phyloP scores from a whole-genome alignment of 768 basidiomycete genomes.

The Mrakia frigida region DNA sequence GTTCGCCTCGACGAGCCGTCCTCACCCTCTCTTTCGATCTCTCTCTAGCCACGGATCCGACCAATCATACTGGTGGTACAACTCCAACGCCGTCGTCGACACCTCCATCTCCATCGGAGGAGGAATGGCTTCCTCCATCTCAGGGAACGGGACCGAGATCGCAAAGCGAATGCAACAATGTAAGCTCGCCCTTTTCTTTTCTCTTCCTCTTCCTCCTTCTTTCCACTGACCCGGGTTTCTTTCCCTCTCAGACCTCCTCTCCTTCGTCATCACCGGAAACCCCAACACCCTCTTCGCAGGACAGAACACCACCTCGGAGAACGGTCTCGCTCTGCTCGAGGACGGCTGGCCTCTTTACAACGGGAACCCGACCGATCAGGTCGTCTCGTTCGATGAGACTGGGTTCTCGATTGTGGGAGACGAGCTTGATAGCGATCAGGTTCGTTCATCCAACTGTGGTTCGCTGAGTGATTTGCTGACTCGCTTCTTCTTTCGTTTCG shows the following conservation, averaged over 20 bases:
- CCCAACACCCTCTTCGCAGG: not conserved
- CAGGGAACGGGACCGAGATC: not conserved
- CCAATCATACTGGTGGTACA: not conserved
- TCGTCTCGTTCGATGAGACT: not conserved
- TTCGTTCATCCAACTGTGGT: too few relatives aligned
- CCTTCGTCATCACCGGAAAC: not conserved
- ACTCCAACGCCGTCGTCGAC: not conserved
- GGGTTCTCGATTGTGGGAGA: not conserved
- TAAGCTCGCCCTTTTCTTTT: not conserved
- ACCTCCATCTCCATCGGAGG: not conserved
- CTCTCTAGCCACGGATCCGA: not conserved
- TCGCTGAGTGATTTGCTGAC: too few relatives aligned
- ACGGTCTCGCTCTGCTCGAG: not conserved
- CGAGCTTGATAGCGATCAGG: not conserved
- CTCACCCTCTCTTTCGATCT: not conserved
- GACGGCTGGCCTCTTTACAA: not conserved
- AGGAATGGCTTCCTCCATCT: not conserved
- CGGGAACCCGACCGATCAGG: not conserved
- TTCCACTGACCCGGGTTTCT: too few relatives aligned
- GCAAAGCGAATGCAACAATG: not conserved
- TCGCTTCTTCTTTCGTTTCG: not conserved
- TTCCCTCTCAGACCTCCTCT: not conserved
- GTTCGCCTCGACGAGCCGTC: too few relatives aligned
- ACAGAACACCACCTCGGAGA: not conserved
- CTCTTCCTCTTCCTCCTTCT: too few relatives aligned